Percentiles rank a stretch among this genome's conserved stretches.
These are phyloP conservation scores for Raddia guianensis DNA, from an alignment of 176 grass and related monocot species.

Conservation along the genomic window DNA sequence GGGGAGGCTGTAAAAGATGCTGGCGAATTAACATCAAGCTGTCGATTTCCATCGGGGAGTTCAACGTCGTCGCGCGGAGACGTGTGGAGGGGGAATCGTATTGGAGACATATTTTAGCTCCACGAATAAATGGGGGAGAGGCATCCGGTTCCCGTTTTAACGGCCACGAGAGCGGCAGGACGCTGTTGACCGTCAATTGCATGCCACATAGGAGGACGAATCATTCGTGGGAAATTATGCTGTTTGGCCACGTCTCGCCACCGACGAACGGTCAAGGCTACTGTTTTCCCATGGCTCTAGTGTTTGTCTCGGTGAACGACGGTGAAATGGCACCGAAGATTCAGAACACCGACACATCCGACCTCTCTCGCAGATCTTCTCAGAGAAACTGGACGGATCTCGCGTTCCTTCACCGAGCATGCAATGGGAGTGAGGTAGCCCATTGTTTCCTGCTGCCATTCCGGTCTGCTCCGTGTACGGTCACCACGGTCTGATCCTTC, in stretches of 20 bases:
- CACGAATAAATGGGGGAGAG: slow-evolving; percentile 4
- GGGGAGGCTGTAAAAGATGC: not conserved
- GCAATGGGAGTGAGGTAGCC: too few species aligned
- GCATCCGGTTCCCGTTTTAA: slow-evolving; percentile 61
- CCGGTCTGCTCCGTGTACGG: not conserved
- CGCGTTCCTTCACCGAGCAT: not conserved
- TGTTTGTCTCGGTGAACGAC: not conserved
- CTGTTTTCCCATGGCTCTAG: not conserved
- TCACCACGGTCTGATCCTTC: not conserved
- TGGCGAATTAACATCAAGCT: not conserved
- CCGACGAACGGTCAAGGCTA: not conserved
- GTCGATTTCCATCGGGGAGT: too few species aligned
- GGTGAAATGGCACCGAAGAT: too few species aligned
- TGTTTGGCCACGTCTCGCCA: slow-evolving; percentile 53
- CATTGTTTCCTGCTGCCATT: not conserved
- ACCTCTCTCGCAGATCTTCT: too few species aligned
- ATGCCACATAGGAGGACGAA: slow-evolving; percentile 9
- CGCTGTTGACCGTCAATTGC: not conserved
- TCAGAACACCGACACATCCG: too few species aligned
- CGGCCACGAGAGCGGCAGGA: slow-evolving; percentile 29
- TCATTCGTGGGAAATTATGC: slow-evolving; percentile 33
- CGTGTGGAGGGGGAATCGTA: slow-evolving; percentile 18
- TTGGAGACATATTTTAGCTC: not conserved
- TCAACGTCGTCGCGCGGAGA: not conserved
- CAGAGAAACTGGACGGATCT: not conserved